Conservation (phyloP, 129 eudicot species). For the Deinandra increscens region DNA sequence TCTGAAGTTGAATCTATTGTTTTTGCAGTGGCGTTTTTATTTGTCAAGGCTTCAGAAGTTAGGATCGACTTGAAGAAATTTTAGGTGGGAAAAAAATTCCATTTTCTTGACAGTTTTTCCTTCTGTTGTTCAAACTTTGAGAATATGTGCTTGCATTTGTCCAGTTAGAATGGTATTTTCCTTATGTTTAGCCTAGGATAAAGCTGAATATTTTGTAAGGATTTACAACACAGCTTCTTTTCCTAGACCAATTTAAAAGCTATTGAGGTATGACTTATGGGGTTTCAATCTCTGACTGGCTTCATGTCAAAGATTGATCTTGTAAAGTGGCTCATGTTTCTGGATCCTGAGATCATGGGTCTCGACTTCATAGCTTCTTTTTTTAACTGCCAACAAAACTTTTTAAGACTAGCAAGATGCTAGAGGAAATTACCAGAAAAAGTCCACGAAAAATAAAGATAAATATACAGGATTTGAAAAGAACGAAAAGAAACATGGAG, state of each 20-base stretch:
- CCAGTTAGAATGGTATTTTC: constrained; percentile 22
- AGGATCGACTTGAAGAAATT: neutral
- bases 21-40: neutral
- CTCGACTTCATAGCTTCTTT: no score
- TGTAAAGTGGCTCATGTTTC: no score
- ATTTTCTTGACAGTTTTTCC: neutral
- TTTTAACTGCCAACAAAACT: no score
- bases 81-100: neutral
- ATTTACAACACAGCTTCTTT: neutral
- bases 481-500: no score
- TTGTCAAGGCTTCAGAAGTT: neutral
- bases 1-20: neutral
- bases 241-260: neutral
- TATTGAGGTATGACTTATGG: neutral
- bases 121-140: neutral
- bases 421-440: no score
- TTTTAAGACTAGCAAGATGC: no score
- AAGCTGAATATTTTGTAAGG: neutral
- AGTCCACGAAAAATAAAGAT: no score
- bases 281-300: neutral
- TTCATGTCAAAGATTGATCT: neutral
- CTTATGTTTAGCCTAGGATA: neutral
- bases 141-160: constrained; percentile 6
- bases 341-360: neutral
- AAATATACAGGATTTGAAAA: no score